Base-by-base conservation (phyloP, 2,329 filamentous ascomycete species). In the Chrysoporthe deuterocubensis region DNA sequence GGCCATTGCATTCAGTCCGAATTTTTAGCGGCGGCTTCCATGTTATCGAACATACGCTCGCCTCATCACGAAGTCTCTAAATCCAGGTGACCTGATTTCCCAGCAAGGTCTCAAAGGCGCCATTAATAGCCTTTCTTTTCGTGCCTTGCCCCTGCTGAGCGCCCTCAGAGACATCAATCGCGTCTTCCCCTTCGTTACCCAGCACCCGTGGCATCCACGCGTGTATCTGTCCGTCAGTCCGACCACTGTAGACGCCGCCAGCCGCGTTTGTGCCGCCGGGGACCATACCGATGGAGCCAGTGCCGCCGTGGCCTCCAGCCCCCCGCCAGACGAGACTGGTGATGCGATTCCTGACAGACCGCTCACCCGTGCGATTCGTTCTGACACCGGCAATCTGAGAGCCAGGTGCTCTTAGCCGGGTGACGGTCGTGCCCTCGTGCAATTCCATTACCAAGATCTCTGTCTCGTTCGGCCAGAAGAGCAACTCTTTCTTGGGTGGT, bases 391-490 rank as follows among this genome's bases (percentile, higher is more conserved):
- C 80, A 7, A 84, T 78, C 9, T 80, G 78, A 68, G 83, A 87
- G 4, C 84, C 89, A 2, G 88, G 88, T 7, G 90, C 88, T 57
- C 89, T 86, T 14, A 97, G 82, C 14, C 90, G 88, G 54, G 90
- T 90, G 46, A 96, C 76, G 40, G 95, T 80, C 18, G 83, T 87
- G 0, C 94, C 95, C 67, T 95, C 88, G 67, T 93, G 91, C 57
- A 97, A 80, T 72, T 95, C 90, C 71, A 96, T 91, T 60, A 91
- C 85, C 46, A 97, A 82, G 3, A 98, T 90, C 78, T 97, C 90
- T 44, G 88, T 86, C 69, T 90, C 89, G 69, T 96, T 97, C 0
- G 94, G 90, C 83, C 92, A 97, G 73, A 96, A 89, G 0, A 97
- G 81, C 3, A 92, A 79, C 69, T 94, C 90, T 46, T 87, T 83